A percentile compares a stretch with the other conserved stretches of the same genome.
phyloP scores from a whole-genome alignment of 805 yeast genomes.

The Lipomyces japonicus region DNA sequence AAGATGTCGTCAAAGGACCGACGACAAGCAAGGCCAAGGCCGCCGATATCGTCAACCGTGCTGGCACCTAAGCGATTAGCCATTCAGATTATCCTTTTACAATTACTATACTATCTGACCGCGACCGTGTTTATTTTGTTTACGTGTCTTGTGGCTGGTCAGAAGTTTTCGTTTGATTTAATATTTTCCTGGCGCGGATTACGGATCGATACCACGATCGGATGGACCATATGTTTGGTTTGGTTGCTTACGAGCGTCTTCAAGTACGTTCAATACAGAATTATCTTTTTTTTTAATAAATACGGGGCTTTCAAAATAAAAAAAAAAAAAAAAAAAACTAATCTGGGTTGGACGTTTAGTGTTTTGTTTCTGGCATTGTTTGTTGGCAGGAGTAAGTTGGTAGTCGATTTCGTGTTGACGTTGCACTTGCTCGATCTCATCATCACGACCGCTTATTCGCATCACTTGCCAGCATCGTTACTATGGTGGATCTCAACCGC shows the following conservation, averaged over 20 bases:
- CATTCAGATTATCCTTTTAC: conserved; percentile 73
- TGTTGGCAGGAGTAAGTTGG: conserved; percentile 88
- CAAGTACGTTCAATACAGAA: conserved; percentile 16
- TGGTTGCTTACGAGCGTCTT: conserved; percentile 84
- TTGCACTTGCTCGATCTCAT: conserved; percentile 75
- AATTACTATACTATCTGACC: conserved; percentile 69
- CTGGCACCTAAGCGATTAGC: conserved; percentile 58
- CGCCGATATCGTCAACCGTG: conserved; percentile 27
- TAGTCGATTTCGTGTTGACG: conserved; percentile 96
- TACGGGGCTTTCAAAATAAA: background rate
- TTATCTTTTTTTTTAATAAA: background rate
- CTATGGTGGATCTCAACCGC: conserved; percentile 85
- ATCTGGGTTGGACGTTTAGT: conserved; percentile 38
- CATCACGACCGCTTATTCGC: conserved; percentile 63
- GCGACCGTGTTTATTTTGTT: conserved; percentile 65
- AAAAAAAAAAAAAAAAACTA: background rate
- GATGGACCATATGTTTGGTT: conserved; percentile 64
- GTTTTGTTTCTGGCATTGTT: conserved; percentile 79
- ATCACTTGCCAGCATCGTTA: conserved; percentile 62
- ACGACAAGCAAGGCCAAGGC: background rate
- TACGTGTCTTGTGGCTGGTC: conserved; percentile 66
- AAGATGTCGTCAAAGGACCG: background rate
- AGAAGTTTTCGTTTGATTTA: conserved; percentile 62
- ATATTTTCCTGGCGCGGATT: conserved; percentile 77
- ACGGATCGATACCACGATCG: conserved; percentile 71